Evolutionary conservation across 2,329 filamentous ascomycete species (phyloP), one percentile per base, ranked within the genome.

Genomic region (Colletotrichum tamarilloi): DNA sequence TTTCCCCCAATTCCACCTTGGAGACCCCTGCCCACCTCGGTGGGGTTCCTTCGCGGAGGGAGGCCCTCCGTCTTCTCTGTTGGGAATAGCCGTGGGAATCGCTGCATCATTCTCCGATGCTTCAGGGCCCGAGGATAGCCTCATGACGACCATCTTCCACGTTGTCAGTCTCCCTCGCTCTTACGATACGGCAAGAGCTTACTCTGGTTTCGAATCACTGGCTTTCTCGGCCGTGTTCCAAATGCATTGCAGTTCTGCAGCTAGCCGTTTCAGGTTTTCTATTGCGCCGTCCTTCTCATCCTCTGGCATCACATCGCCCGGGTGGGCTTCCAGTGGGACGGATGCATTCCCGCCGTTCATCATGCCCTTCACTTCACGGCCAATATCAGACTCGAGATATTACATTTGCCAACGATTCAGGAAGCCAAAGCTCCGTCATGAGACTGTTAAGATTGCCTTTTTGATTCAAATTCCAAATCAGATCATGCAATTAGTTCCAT

Each of bases 11-110:
- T 28, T n/a, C 19, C 62, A 66, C 16, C 35, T 46, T 28, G 22
- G 6, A 30, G 22, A 22, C 26, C 22, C 70, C 59, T 63, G 55
- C 30, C 49, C 55, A 28, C 35, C 32, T 63, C 19, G 14, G 71
- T 73, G 67, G 71, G 62, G 71, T 56, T 28, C 62, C 26, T 22
- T 56, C 67, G 42, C 67, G 71, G 67, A 66, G 67, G 60, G 35
- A 71, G 5, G 12, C 56, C 49, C n/a, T 73, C 71, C 71, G 67
- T 24, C 30, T 62, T 7, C 71, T 60, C 52, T 2, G 24, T 65
- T 26, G 56, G 67, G 67, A 26, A 22, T 60, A 19, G 46, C 28
- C 22, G 1, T 56, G 59, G 11, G 38, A 12, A 38, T 26, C 16
- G 14, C 32, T 56, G 56, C 58, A 62, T 56, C 24, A 35, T 55